Evolutionary conservation across 371 early-diverging fungal species (phyloP), one percentile per base, ranked within the genome.

Genomic region (Mucor irregularis): DNA sequence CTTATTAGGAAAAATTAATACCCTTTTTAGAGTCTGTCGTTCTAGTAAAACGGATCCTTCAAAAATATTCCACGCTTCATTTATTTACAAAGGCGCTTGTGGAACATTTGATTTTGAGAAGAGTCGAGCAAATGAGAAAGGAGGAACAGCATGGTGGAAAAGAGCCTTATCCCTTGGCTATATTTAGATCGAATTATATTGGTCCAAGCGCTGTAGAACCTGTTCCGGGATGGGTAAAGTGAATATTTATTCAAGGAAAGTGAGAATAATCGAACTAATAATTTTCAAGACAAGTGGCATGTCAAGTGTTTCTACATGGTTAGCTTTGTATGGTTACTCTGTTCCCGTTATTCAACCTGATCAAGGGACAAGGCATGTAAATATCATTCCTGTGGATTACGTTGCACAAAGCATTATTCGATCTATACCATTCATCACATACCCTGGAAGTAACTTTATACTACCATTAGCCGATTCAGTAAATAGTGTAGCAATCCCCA

Each of bases 61-160:
- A 57, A 42, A 63, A 61, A 13, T 79, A 76, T 50, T 73, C 80
- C 39, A 79, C 73, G 34, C 69, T 76, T 0, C 78, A 82, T 45
- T 64, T 78, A 2, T 82, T 82, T 55, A 74, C 80, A 40, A 82
- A 82, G 50, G 73, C 76, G 2, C 44, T 82, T 16, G 63, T 74
- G 1, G 82, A 82, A 42, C 78, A 79, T 35, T 42, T 79, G 43
- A 66, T 82, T 11, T 55, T 69, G 16, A 64, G 66, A 31, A 61
- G 76, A 24, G 56, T 64, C 42, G 66, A 74, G 47, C 48, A 55
- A 5, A 71, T 71, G 67, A 40, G 57, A 22, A 29, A 69, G 10
- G 61, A 63, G 11, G 44, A 63, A 44, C 28, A 39, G 4, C 44
- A 54, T 14, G 61, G 61, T 24, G 49, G 66, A 21, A 58, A 62